These are phyloP conservation scores for Nannochloropsis limnetica DNA, from an alignment of 352 stramenopile species.

Conservation along the genomic window DNA sequence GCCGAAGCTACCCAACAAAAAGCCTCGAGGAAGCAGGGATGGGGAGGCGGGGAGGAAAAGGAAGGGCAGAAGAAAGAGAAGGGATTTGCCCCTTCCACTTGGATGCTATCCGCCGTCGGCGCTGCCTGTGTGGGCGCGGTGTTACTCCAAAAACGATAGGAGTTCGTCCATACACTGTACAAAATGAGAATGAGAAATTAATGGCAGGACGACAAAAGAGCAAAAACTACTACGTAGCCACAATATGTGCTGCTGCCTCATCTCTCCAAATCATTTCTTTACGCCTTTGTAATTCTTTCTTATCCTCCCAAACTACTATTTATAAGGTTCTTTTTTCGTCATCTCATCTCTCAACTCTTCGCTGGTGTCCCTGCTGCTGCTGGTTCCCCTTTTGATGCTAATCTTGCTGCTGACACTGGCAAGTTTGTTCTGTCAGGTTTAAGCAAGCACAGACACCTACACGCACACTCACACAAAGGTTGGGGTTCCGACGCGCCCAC, in stretches of 20 bases:
- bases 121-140: neutral
- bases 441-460: neutral
- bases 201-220: neutral
- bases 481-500: neutral
- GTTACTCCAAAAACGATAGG: neutral
- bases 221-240: neutral
- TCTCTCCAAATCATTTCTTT: neutral
- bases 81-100: neutral
- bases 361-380: neutral
- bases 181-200: neutral
- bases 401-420: neutral
- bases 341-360: neutral
- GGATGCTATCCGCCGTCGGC: neutral
- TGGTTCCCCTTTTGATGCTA: neutral
- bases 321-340: neutral
- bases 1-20: neutral
- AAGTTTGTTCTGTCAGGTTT: neutral
- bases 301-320: neutral
- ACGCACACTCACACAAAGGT: neutral
- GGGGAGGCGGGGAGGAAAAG: neutral
- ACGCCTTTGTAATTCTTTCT: neutral
- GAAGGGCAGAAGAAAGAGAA: neutral
- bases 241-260: neutral
- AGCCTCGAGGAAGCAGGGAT: neutral
- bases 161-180: neutral